Conservation (phyloP, 2,329 filamentous ascomycete genomes). For the Pestalotiopsis fici region DNA sequence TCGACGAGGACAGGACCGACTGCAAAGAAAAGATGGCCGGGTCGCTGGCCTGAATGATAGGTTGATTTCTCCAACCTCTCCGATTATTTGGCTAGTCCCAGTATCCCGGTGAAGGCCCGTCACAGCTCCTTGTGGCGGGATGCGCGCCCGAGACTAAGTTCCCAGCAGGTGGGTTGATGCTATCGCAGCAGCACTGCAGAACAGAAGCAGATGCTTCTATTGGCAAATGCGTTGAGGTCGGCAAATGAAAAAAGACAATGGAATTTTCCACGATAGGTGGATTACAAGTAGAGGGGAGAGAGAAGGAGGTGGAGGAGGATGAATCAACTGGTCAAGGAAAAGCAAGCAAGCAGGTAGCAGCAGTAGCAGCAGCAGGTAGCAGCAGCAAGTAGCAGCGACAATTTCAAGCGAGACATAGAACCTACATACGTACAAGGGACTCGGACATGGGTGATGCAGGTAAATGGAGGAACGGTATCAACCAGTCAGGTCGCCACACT, state of each 20-base stretch:
- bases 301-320: slow-evolving; percentile 6
- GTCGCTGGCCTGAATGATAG: not conserved
- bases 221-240: not conserved
- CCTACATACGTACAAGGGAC: not conserved
- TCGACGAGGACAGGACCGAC: not conserved
- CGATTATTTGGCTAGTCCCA: slow-evolving; percentile 5
- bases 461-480: not conserved
- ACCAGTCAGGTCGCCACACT: slow-evolving; percentile 7
- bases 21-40: not conserved
- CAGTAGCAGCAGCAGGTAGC: not conserved
- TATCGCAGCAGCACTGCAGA: slow-evolving; percentile 13
- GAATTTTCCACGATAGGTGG: not conserved
- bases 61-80: slow-evolving; percentile 4
- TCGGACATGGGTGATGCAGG: slow-evolving; percentile 3
- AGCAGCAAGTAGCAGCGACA: not conserved
- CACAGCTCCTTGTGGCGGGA: slow-evolving; percentile 5
- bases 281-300: not conserved
- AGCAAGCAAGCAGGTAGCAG: not conserved
- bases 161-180: no score
- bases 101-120: not conserved
- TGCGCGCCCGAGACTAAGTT: slow-evolving; percentile 2
- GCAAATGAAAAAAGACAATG: not conserved
- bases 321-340: not conserved
- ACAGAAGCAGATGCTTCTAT: slow-evolving; percentile 10
- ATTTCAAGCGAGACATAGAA: not conserved